Base-by-base conservation (phyloP, 2,329 filamentous ascomycete genomes). In the Hirsutella thompsonii region DNA sequence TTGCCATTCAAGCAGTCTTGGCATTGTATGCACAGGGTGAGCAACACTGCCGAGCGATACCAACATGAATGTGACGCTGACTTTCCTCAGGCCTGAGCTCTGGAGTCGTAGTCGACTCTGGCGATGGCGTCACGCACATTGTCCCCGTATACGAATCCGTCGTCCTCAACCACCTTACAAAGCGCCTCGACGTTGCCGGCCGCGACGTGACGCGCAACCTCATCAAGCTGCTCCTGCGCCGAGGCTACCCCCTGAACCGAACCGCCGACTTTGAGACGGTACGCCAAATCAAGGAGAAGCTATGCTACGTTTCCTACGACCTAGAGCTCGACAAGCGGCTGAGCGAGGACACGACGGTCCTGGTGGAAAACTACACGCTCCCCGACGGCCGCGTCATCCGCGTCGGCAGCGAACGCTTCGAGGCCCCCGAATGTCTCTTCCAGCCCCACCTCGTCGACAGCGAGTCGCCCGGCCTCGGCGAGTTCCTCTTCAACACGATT, bases 231-330 rank as follows among this genome's bases (percentile, higher is more conserved):
- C 81, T 98, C 18, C 76, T 94, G 43, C 86, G 92, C 56, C 80
- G 92, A 52, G 92, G 92, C 36, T 98, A 98, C 63, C 88, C 92
- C 29, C 79, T 98, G 47, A 98, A 98, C 76, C 80, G 92, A 61
- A 98, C 92, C 11, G 92, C 92, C 59, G 92, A 98, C 62, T 98
- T 98, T 63, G 92, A 98, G 66, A 98, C 92, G 4, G 92, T 98
- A 42, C 84, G 92, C 47, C 90, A 96, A 63, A 96, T 98, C 70
- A 98, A 98, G 70, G 92, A 98, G 73, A 98, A 98, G 74, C 83
- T 98, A 39, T 96, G 92, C 74, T 98, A 98, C 62, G 90, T 98
- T 43, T 95, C 89, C 11, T 98, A 96, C 70, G 92, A 98, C 62
- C 76, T 98, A 43, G 88, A 94, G 64, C 73, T 98, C 42, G 92